Conservation (phyloP, 2,329 filamentous ascomycete species). For the Intubia oerlemansii region DNA sequence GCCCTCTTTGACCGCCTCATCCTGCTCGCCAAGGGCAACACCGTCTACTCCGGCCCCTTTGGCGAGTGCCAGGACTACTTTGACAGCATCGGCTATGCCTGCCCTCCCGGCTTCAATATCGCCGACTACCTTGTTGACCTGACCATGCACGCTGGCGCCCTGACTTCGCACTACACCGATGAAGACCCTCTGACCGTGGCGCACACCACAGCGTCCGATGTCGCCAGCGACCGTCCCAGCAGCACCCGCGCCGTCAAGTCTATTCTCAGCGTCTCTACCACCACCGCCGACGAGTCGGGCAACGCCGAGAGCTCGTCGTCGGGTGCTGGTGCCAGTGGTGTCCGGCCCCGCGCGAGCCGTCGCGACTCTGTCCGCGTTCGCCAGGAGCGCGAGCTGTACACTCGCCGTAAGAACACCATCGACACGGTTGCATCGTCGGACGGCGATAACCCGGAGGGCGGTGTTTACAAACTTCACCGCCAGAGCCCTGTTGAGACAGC, state of each 20-base stretch:
- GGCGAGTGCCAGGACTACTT: conserved; percentile 80
- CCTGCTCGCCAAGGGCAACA: conserved; percentile 68
- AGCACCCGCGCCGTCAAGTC: conserved; percentile 81
- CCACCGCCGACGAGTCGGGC: conserved; percentile 40
- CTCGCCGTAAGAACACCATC: conserved; percentile 47
- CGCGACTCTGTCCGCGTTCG: conserved; percentile 64
- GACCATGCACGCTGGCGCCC: conserved; percentile 77
- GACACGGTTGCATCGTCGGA: conserved; percentile 43
- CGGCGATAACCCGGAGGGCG: conserved; percentile 27
- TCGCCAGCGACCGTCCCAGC: conserved; percentile 54
- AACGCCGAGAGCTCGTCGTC: conserved; percentile 33
- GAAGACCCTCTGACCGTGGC: conserved; percentile 20
- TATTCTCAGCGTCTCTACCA: conserved; percentile 64
- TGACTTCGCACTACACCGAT: conserved; percentile 35
- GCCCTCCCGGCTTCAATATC: conserved; percentile 94
- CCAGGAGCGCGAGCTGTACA: conserved; percentile 81
- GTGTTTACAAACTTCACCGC: conserved; percentile 28
- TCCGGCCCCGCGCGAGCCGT: conserved; percentile 45
- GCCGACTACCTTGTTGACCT: conserved; percentile 94
- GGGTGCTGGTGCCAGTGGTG: no score
- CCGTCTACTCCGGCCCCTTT: conserved; percentile 88
- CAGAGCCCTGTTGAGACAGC: conserved; percentile 20
- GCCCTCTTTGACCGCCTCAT: conserved; percentile 91
- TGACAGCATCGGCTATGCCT: conserved; percentile 74
- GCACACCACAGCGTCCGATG: conserved; percentile 27